phyloP scores from a whole-genome alignment of 768 basidiomycete genomes.

The Macrocybe gigantea region DNA sequence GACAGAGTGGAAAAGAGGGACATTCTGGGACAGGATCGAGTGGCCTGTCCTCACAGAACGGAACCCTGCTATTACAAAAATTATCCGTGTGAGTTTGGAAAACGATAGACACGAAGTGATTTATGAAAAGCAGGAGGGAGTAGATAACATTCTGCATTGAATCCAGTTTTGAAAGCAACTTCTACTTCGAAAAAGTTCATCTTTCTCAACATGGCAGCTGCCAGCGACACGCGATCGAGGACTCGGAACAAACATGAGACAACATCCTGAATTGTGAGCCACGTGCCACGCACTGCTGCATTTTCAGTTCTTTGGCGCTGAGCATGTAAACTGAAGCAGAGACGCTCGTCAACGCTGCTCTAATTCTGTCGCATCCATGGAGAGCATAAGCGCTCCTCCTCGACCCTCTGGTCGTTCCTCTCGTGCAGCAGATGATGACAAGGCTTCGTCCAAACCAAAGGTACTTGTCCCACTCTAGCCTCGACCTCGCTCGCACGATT shows the following conservation, averaged over 20 bases:
- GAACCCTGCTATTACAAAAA: background rate
- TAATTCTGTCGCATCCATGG: slow-evolving; percentile 1
- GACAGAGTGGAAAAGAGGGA: background rate
- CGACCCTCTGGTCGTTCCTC: background rate
- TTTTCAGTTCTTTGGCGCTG: background rate
- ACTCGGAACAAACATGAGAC: too few relatives aligned
- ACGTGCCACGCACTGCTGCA: background rate
- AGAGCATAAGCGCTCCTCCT: slow-evolving; percentile 1
- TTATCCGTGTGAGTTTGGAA: background rate
- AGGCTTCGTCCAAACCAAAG: slow-evolving; percentile 6
- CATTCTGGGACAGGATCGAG: background rate
- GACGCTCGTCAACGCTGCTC: background rate
- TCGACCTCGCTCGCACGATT: background rate
- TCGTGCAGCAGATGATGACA: slow-evolving; percentile 7
- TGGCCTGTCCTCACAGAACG: background rate
- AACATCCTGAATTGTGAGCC: too few relatives aligned
- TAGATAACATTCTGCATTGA: too few relatives aligned
- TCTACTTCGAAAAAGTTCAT: background rate
- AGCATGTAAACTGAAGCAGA: background rate
- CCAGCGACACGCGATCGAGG: background rate
- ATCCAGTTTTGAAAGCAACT: background rate
- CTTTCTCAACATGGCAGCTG: background rate
- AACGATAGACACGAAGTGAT: background rate
- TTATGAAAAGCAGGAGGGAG: background rate
- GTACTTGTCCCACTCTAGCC: background rate